Evolutionary conservation across 495 filamentous ascomycete genomes (phyloP), one percentile per base, ranked within the genome.

Genomic region (Coniosporium apollinis): DNA sequence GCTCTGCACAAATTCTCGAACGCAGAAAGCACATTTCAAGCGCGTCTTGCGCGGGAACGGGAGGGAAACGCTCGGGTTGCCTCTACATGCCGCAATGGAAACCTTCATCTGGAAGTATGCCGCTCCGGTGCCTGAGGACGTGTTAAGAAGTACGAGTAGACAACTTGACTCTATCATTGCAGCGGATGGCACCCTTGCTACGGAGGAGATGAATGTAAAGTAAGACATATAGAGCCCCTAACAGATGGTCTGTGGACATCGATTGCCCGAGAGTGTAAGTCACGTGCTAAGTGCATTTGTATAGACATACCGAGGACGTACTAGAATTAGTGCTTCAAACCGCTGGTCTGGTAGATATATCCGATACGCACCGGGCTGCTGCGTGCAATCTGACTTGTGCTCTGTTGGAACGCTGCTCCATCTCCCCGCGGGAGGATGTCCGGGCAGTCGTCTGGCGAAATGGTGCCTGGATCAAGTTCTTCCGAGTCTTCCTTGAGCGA

Each of bases 401-500:
- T 10, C 34, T 54, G 2, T 32, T 60, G 18, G 54, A 59, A 36
- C 15, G 16, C 14, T 55, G 43, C 28, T 31, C 43, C 13, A 45
- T 44, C 9, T 65, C 69, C 4, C 36, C 51, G 11, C 41, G 46
- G 38, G 40, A 51, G 5, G 32, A 37, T 18, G 55, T 64, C 1
- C 52, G 48, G 13, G 31, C 50, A 33, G 22, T 69, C 19, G 22
- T 49, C 20, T 47, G 46, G 33, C 33, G 36, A 8, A 48, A 69
- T 16, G 44, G 50, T 11, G 61, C 64, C 7, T 80, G 75, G 56
- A 45, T 63, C 9, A 57, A 61, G 28, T 51, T 79, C 3, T 82
- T 89, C 48, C 56, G 73, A 10, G 70, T 79, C 33, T 87, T 74
- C 44, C 58, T 92, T 41, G 65, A 73, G 37, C 77, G 72, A 56